These are phyloP conservation scores for Pseudonitzschia multiseries DNA, from an alignment of 108 stramenopile genomes.

Conservation along the genomic window DNA sequence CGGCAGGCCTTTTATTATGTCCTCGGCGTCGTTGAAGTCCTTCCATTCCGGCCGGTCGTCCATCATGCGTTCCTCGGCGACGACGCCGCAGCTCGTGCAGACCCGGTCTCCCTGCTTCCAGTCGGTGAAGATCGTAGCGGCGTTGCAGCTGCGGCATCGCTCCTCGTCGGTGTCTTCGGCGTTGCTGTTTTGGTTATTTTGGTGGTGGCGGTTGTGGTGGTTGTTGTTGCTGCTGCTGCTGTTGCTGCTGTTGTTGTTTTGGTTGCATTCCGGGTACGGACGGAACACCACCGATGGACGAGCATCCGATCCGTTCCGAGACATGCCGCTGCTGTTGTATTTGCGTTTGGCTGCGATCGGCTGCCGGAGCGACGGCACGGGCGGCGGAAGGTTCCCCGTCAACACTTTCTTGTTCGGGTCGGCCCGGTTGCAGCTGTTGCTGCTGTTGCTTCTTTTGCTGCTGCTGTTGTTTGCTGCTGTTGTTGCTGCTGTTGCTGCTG, in stretches of 20 bases:
- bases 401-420: conserved; percentile 2
- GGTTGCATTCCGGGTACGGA: background rate
- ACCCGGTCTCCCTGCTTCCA: conserved; percentile 64
- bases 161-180: conserved; percentile 32
- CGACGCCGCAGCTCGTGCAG: conserved; percentile 63
- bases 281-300: background rate
- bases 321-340: background rate
- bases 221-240: conserved; percentile 11
- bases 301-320: conserved; percentile 22
- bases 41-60: conserved; percentile 67
- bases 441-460: background rate
- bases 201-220: background rate
- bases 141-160: conserved; percentile 44
- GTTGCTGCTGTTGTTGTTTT: background rate
- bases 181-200: too few relatives aligned
- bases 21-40: conserved; percentile 52
- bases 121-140: conserved; percentile 42
- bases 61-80: conserved; percentile 45
- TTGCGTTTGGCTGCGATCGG: background rate
- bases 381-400: background rate
- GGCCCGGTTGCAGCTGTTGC: background rate
- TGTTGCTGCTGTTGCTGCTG: background rate
- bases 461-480: background rate
- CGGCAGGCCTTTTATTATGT: conserved; percentile 40
- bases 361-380: background rate